Base-by-base conservation (phyloP, 140 eudicot genomes). In the Flaveria floridana region DNA sequence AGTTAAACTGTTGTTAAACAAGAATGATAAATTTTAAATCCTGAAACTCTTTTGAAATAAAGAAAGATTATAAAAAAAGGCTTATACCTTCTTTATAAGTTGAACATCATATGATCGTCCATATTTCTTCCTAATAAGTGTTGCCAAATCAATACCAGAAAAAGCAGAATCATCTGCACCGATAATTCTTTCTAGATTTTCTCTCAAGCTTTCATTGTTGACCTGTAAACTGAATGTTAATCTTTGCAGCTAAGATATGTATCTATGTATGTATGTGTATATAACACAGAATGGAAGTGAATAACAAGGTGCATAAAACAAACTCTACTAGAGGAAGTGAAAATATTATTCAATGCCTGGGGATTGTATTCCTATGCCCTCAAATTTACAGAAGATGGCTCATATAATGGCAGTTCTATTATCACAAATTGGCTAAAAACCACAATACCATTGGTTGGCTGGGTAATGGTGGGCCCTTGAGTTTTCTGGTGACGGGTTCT, bases 51-150 rank as follows among this genome's bases (percentile, higher is more conserved):
- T 53, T 14, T 16, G 66, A n/a, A 34, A 67, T 57, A 52, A 58
- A 14, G 11, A 55, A 6, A 16, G 2, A 56, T 23, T 15, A 56
- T 28, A 39, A 23, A 19, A 34, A 19, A 72, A 13, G 6, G 10
- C 14, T 37, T 41, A 23, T 73, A 94, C 99, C 99, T 94, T 94
- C 88, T 94, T 94, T 76, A 94, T 94, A 55, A 94, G 84, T 76
- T 87, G 97, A 57, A 94, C 99, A 61, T 94, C 99, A 78, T 94
- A 94, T 8, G 99, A 94, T 69, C 89, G 80, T 65, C 99, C 99
- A 78, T 86, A 91, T 79, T 88, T 94, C 68, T 87, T 94, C 81
- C 99, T 76, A 65, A 94, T 94, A 30, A 94, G 92, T 65, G 97
- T 87, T 59, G 99, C 99, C 70, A 94, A 87, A 87, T 94, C 99